phyloP scores from a whole-genome alignment of 257 asterid genomes.

The Voacanga thouarsii region DNA sequence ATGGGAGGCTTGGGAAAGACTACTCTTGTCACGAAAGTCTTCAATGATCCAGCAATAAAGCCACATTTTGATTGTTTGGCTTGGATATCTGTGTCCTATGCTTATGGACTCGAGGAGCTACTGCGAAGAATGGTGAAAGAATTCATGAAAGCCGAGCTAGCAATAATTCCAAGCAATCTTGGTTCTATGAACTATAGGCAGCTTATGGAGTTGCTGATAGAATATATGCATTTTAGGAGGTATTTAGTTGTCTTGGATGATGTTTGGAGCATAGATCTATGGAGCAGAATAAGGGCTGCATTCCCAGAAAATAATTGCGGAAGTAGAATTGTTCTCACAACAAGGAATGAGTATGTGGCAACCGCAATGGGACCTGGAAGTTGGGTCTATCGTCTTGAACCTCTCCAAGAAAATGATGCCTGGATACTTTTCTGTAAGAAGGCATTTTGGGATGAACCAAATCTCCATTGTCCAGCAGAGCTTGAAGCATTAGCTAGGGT shows the following conservation, averaged over 20 bases:
- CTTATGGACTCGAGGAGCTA: constrained; percentile 22
- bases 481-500: constrained; percentile 21
- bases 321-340: constrained; percentile 48
- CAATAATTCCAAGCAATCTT: constrained; percentile 18
- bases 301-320: constrained; percentile 35
- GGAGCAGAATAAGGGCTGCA: constrained; percentile 31
- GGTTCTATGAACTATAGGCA: constrained; percentile 28
- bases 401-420: constrained; percentile 25
- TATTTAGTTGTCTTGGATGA: constrained; percentile 50
- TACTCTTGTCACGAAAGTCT: constrained; percentile 27
- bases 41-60: constrained; percentile 15
- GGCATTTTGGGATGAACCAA: constrained; percentile 33
- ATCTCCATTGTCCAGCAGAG: constrained; percentile 20
- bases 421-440: constrained; percentile 50
- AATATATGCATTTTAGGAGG: constrained; percentile 23
- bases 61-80: constrained; percentile 27
- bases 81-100: constrained; percentile 31
- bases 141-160: constrained; percentile 16
- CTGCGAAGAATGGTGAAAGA: constrained; percentile 25
- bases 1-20: constrained; percentile 34
- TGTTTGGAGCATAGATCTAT: constrained; percentile 31
- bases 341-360: constrained; percentile 33
- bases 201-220: constrained; percentile 29
- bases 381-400: constrained; percentile 19
- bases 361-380: constrained; percentile 27